A percentile compares a stretch with the other conserved stretches of the same genome.
These are phyloP conservation scores for Corynespora cassiicola DNA, from an alignment of 2,329 filamentous ascomycete species.

Conservation along the genomic window DNA sequence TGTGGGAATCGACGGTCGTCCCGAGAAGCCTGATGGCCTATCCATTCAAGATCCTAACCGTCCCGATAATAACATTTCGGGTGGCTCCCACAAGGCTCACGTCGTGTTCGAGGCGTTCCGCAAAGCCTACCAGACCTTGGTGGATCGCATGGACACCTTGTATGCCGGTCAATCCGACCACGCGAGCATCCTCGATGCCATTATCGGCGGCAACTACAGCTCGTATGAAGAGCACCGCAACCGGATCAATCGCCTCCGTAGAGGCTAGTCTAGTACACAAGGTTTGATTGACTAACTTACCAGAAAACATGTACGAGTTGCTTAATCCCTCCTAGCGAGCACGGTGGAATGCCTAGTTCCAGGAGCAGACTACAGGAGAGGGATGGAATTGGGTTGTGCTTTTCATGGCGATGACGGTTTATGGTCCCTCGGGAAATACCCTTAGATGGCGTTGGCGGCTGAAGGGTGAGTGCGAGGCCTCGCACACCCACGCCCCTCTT, in stretches of 20 bases:
- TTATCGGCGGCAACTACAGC: slow-evolving; percentile 81
- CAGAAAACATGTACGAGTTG: too few species aligned
- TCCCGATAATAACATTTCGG: slow-evolving; percentile 83
- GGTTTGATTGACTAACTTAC: too few species aligned
- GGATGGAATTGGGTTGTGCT: slow-evolving; percentile 1
- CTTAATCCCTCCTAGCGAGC: too few species aligned
- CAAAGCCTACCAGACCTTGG: slow-evolving; percentile 46
- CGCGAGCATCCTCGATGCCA: slow-evolving; percentile 70
- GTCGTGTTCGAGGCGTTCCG: slow-evolving; percentile 75
- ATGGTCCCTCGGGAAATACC: slow-evolving; percentile 23
- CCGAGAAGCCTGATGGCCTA: slow-evolving; percentile 63
- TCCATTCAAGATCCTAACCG: slow-evolving; percentile 94
- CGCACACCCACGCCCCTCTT: slow-evolving; percentile 5
- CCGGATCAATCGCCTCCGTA: too few species aligned
- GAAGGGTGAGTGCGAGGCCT: background rate
- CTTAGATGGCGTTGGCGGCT: slow-evolving; percentile 12
- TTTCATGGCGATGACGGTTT: slow-evolving; percentile 2
- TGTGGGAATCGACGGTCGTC: slow-evolving; percentile 37
- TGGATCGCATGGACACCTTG: slow-evolving; percentile 59
- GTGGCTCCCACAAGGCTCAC: slow-evolving; percentile 75
- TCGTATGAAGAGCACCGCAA: slow-evolving; percentile 74
- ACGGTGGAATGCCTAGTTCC: too few species aligned
- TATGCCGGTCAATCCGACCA: slow-evolving; percentile 21
- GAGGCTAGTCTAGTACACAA: too few species aligned
- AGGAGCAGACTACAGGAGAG: background rate